Evolutionary conservation across 257 asterid species (phyloP), one percentile per base, ranked within the genome.

Genomic region (Solanum dulcamara): DNA sequence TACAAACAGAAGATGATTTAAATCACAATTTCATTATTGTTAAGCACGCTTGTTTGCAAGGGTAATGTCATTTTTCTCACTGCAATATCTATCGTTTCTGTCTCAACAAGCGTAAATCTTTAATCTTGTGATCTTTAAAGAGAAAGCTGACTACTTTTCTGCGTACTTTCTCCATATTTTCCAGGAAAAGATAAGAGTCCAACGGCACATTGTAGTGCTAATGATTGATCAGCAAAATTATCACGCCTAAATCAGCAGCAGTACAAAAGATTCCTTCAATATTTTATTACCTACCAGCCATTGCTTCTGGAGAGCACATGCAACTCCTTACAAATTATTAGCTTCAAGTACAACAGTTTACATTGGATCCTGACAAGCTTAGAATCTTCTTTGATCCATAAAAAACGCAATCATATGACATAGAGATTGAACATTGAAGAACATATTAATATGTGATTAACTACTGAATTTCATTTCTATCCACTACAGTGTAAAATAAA

Each of bases 1-100:
- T 95, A 83, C 90, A 90, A 85, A 62, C 35, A 88, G 83, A 10
- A 81, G 85, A 86, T 62, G n/a, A 59, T 51, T 48, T 30, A 26
- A 30, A 35, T 70, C 4, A 30, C 42, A 30, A 35, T 20, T 37
- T 60, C 32, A 40, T 62, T 26, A 12, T 17, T 6, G 33, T 71
- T 44, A 13, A 53, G 62, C 59, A 81, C 66, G 70, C 48, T 70
- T 30, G 48, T 48, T 81, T 26, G 79, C 44, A 62, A 40, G 62
- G 79, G 11, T 83, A 83, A 40, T 48, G 17, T 79, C 30, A 50
- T 28, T 28, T 72, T 48, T 46, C 26, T 24, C 18, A 77, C 7
- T 48, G 26, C 30, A 79, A 32, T 26, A 32, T 8, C 40, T 75
- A 24, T 15, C 26, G 57, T 44, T 77, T 75, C 26, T 48, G 57